phyloP scores from a whole-genome alignment of 805 yeast genomes.

The Lachancea fermentati region DNA sequence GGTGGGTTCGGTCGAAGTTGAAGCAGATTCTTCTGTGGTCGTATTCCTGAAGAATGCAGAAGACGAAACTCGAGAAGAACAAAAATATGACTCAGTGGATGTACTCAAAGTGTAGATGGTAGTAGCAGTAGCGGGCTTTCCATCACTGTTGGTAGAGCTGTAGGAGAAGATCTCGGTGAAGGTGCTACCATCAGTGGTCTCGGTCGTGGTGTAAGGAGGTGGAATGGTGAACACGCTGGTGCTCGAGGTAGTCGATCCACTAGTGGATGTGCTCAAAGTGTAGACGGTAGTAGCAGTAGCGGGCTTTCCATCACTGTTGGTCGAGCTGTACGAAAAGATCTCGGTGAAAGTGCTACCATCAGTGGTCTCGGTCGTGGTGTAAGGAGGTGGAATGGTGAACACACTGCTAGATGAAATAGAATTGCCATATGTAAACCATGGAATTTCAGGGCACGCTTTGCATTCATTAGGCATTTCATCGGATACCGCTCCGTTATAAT shows the following conservation, averaged over 20 bases:
- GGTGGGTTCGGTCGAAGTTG: background rate
- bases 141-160: too few relatives aligned
- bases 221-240: background rate
- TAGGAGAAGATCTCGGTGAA: too few relatives aligned
- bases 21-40: background rate
- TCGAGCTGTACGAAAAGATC: too few relatives aligned
- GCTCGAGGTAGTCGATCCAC: background rate
- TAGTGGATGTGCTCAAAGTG: background rate
- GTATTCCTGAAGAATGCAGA: background rate
- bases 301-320: background rate
- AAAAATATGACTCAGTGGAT: background rate
- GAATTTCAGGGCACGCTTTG: constrained; percentile 3
- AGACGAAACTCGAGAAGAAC: background rate
- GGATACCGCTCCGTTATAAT: constrained; percentile 2
- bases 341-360: too few relatives aligned
- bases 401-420: background rate
- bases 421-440: constrained; percentile 1
- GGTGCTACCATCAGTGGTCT: too few relatives aligned
- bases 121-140: background rate
- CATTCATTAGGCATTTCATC: constrained; percentile 5
- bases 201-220: too few relatives aligned
- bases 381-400: background rate
- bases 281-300: background rate
- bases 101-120: background rate
- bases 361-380: too few relatives aligned